A percentile compares a stretch with the other conserved stretches of the same genome.
phyloP scores from a whole-genome alignment of 2,329 filamentous ascomycete species.

The Ophiocordyceps camponoti-saundersi region DNA sequence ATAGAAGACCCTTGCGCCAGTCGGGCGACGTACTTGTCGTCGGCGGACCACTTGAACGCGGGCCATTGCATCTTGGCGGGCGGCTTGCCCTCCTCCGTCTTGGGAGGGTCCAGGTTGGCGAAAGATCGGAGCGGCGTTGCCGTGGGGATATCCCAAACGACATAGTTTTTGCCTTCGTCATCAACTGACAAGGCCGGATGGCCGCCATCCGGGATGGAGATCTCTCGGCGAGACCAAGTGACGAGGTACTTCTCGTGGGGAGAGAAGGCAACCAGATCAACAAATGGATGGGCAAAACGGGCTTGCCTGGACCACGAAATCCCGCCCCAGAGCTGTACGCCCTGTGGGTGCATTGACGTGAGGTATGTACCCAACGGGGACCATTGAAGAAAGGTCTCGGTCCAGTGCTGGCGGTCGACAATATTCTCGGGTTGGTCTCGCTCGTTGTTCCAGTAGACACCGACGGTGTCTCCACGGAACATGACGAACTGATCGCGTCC shows the following conservation, averaged over 20 bases:
- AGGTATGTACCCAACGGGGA: slow-evolving; percentile 88
- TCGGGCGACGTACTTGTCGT: slow-evolving; percentile 92
- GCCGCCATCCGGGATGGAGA: slow-evolving; percentile 76
- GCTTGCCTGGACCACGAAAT: slow-evolving; percentile 77
- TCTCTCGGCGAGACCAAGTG: slow-evolving; percentile 91
- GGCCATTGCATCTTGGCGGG: slow-evolving; percentile 89
- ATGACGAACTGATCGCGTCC: slow-evolving; percentile 92
- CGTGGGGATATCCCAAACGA: slow-evolving; percentile 93
- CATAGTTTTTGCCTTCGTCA: slow-evolving; percentile 97
- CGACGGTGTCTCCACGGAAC: slow-evolving; percentile 81
- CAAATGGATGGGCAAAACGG: slow-evolving; percentile 86
- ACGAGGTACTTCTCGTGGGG: slow-evolving; percentile 84
- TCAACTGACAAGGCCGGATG: slow-evolving; percentile 73
- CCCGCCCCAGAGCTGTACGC: slow-evolving; percentile 95
- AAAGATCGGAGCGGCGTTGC: slow-evolving; percentile 85
- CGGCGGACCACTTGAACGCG: slow-evolving; percentile 97
- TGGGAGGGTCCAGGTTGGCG: slow-evolving; percentile 67
- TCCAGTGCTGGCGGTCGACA: slow-evolving; percentile 91
- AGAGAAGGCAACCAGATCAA: slow-evolving; percentile 93
- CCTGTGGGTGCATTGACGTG: slow-evolving; percentile 86
- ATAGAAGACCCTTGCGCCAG: slow-evolving; percentile 80
- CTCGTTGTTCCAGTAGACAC: slow-evolving; percentile 97
- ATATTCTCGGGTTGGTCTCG: slow-evolving; percentile 75
- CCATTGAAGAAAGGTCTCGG: slow-evolving; percentile 96
- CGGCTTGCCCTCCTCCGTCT: slow-evolving; percentile 40